Percentiles rank a stretch among this genome's conserved stretches.
Evolutionary conservation across 1,284 basidiomycete genomes (phyloP).

Genomic region (Tilletiopsis washingtonensis): DNA sequence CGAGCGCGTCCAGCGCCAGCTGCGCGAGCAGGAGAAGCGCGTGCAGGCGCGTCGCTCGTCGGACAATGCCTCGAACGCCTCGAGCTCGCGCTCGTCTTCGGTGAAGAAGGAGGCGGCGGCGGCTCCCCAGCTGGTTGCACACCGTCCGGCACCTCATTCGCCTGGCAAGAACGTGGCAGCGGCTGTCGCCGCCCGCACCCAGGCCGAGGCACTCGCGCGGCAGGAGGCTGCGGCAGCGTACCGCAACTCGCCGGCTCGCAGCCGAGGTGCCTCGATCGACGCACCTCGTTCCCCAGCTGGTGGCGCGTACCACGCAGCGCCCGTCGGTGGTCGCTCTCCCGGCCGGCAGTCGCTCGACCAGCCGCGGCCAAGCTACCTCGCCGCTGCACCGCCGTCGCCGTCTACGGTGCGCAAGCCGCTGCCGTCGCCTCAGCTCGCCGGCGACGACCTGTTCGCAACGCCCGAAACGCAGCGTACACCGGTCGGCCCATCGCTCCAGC

Average conservation of each 20-base stretch:
- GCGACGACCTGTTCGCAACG: no score
- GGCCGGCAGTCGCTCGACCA: neutral
- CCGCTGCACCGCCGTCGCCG: no score
- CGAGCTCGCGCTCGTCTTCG: neutral
- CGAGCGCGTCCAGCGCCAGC: no score
- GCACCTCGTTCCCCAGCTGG: neutral
- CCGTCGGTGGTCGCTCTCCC: neutral
- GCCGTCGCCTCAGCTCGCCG: neutral
- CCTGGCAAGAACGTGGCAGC: neutral
- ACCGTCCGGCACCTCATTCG: neutral
- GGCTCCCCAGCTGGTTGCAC: neutral
- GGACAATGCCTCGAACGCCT: neutral
- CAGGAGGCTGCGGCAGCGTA: no score
- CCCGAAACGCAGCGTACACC: neutral
- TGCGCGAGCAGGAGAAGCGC: neutral
- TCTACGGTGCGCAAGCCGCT: neutral
- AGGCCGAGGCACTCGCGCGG: no score
- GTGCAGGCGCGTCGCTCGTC: neutral
- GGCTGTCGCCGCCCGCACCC: neutral
- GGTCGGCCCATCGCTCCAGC: slow-evolving; percentile 17
- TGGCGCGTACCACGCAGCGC: no score
- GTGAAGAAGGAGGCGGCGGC: no score
- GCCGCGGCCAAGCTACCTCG: no score
- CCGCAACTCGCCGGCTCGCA: neutral
- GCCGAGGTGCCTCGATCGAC: neutral